phyloP scores from a whole-genome alignment of 495 filamentous ascomycete genomes.

The Neurospora cerealis region DNA sequence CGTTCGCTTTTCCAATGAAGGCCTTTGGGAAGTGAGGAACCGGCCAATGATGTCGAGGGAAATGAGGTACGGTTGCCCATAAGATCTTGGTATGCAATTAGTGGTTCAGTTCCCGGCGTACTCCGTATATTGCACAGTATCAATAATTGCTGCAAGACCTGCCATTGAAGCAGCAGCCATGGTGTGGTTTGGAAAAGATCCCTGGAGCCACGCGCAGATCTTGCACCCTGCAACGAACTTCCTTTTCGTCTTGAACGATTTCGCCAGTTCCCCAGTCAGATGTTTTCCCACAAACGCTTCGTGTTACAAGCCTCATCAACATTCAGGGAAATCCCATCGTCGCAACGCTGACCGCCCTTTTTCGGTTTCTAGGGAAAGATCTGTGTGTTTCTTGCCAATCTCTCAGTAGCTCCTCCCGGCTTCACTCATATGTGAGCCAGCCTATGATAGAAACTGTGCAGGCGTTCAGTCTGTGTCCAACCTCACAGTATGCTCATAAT shows the following conservation, averaged over 20 bases:
- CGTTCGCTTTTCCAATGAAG: not conserved
- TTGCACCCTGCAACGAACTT: constrained; percentile 4
- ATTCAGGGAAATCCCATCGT: not conserved
- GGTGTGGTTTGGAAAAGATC: constrained; percentile 19
- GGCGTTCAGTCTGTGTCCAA: not conserved
- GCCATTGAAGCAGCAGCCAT: constrained; percentile 13
- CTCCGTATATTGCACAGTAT: not conserved
- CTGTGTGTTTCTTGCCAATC: not conserved
- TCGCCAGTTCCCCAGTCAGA: not conserved
- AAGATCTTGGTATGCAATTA: not conserved
- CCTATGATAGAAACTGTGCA: not conserved
- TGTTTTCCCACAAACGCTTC: not conserved
- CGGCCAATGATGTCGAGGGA: not conserved
- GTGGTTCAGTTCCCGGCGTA: not conserved
- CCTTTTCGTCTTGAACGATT: not conserved
- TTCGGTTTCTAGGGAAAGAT: not conserved
- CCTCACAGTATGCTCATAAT: not conserved
- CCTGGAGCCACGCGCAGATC: constrained; percentile 31
- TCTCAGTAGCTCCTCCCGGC: not conserved
- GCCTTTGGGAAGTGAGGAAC: not conserved
- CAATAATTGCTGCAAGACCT: constrained; percentile 14
- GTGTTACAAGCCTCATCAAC: not conserved
- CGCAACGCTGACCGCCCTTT: not conserved
- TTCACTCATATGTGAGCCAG: not conserved
- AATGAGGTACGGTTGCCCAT: not conserved